Evolutionary conservation across 257 asterid genomes (phyloP).

Genomic region (Lithospermum erythrorhizon): DNA sequence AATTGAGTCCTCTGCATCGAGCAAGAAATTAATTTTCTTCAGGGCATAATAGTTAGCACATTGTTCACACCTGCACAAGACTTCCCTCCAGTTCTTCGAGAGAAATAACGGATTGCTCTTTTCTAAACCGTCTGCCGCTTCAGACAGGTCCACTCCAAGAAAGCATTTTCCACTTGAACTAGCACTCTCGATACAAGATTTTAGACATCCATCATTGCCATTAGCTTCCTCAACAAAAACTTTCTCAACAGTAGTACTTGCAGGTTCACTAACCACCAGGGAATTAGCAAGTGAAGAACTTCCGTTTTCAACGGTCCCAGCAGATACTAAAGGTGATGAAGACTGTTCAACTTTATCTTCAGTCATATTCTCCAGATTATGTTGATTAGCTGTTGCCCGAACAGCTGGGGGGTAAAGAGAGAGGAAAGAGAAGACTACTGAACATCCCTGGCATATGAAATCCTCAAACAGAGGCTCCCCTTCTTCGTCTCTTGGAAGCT

Average conservation of each 20-base stretch:
- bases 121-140: conserved; percentile 20
- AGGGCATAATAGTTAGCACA: conserved; percentile 49
- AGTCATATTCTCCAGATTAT: neutral
- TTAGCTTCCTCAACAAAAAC: neutral
- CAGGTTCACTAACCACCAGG: conserved; percentile 12
- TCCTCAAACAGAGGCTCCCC: conserved; percentile 86
- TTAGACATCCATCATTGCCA: conserved; percentile 1
- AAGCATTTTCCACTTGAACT: conserved; percentile 41
- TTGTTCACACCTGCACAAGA: conserved; percentile 54
- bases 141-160: conserved; percentile 38
- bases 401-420: conserved; percentile 49
- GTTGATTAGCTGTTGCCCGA: conserved; percentile 9
- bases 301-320: conserved; percentile 16
- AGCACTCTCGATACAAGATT: conserved; percentile 24
- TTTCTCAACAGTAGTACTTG: conserved; percentile 14
- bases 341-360: conserved; percentile 13
- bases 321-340: conserved; percentile 21
- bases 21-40: conserved; percentile 56
- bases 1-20: conserved; percentile 78
- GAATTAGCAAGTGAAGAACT: conserved; percentile 16
- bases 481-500: conserved; percentile 85
- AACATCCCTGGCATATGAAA: conserved; percentile 71
- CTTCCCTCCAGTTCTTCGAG: conserved; percentile 66
- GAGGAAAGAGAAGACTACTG: conserved; percentile 53
- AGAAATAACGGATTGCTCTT: conserved; percentile 57